phyloP scores from a whole-genome alignment of 1,284 basidiomycete genomes.

The Cryptococcus hybrid region DNA sequence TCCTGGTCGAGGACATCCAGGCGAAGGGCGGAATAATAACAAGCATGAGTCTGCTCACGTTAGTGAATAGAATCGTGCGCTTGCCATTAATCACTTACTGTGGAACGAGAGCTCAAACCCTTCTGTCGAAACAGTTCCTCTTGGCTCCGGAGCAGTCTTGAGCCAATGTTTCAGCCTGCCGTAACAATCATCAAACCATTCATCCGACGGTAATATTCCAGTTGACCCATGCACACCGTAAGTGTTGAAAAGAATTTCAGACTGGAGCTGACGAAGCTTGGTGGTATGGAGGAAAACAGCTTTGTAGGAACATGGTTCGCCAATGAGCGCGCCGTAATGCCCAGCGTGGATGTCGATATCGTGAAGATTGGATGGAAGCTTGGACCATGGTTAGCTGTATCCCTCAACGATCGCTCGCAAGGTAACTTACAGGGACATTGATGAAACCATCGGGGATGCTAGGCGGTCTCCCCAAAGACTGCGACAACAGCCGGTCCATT shows the following conservation, averaged over 20 bases:
- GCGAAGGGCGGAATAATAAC: constrained; percentile 49
- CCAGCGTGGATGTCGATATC: constrained; percentile 46
- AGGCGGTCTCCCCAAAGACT: constrained; percentile 49
- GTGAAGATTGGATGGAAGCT: constrained; percentile 43
- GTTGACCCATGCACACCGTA: constrained; percentile 42
- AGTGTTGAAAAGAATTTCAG: constrained; percentile 48
- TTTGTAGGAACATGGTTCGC: constrained; percentile 49
- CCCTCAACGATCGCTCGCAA: neutral
- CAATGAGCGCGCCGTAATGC: constrained; percentile 33
- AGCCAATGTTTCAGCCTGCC: constrained; percentile 49
- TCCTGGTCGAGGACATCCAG: constrained; percentile 48
- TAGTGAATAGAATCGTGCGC: neutral
- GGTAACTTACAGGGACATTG: constrained; percentile 40
- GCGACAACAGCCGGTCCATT: constrained; percentile 49
- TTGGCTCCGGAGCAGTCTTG: constrained; percentile 45
- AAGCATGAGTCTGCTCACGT: constrained; percentile 43
- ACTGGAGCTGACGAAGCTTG: constrained; percentile 49
- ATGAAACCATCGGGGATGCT: constrained; percentile 51
- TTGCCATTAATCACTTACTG: constrained; percentile 31
- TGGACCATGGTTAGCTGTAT: neutral
- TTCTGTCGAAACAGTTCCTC: constrained; percentile 48
- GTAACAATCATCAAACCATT: constrained; percentile 50
- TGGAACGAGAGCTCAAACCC: constrained; percentile 52
- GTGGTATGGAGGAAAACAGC: constrained; percentile 47
- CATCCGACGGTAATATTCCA: constrained; percentile 30